Percentiles rank a stretch among this genome's conserved stretches.
phyloP scores from a whole-genome alignment of 306 rosid species.

The Fragaria ananassa region DNA sequence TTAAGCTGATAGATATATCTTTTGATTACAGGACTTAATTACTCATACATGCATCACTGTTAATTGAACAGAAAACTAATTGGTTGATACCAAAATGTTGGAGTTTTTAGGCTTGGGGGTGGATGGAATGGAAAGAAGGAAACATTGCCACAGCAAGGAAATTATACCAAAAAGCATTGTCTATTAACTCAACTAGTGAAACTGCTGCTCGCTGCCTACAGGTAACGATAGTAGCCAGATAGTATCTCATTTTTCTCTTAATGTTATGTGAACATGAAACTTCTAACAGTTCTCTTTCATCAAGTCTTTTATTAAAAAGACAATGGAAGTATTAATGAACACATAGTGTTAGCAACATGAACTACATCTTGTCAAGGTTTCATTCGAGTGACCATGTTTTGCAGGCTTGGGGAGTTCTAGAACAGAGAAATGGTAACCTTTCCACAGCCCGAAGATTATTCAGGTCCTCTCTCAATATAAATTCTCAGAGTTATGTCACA shows the following conservation, averaged over 20 bases:
- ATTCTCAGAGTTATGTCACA: constrained; percentile 89
- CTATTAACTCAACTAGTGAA: constrained; percentile 60
- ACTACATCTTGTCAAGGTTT: neutral
- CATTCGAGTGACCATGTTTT: neutral
- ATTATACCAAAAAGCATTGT: constrained; percentile 67
- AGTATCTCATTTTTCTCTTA: neutral
- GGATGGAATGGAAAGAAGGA: constrained; percentile 99
- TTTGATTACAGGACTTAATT: neutral
- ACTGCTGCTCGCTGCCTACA: constrained; percentile 97
- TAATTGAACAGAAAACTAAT: constrained; percentile 20
- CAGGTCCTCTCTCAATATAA: constrained; percentile 73
- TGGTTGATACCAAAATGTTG: constrained; percentile 19
- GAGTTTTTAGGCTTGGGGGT: constrained; percentile 92
- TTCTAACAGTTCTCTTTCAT: neutral
- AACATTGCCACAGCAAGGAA: constrained; percentile 71
- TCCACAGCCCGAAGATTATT: constrained; percentile 79
- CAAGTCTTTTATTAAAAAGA: neutral
- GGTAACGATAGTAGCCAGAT: constrained; percentile 38
- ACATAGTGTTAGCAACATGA: neutral
- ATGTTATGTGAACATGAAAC: neutral
- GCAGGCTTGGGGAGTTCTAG: constrained; percentile 99
- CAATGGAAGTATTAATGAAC: neutral
- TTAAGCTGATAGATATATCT: constrained; percentile 4
- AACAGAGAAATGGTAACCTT: constrained; percentile 74
- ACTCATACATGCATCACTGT: neutral